Base-by-base conservation (phyloP, 2,329 filamentous ascomycete species). In the Dactylellina sp. region DNA sequence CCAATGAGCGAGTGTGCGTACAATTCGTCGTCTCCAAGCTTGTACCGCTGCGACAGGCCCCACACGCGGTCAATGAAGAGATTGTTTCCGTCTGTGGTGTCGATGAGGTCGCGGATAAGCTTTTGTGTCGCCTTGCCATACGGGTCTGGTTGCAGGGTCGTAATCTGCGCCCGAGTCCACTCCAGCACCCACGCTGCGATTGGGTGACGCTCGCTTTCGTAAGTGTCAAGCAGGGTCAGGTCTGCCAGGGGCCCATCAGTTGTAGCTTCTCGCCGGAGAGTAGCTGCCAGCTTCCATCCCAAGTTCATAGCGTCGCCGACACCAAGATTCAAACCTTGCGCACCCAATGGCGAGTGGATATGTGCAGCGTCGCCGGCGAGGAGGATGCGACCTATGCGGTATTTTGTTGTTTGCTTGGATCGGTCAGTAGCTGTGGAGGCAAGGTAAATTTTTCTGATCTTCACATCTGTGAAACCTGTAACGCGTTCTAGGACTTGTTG, bases 271-370 rank as follows among this genome's bases (percentile, higher is more conserved):
- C 75, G 71, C 24, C 61, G 53, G 35, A 77, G 50, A 1, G 79
- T 81, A 77, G 85, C 80, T 0, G 85, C 81, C 11, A 85, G 81
- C 76, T 84, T 84, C 84, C 84, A 86, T 80, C 84, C 85, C 20
- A 84, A 81, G 76, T 86, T 86, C 9, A 83, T 84, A 0, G 83
- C 84, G 79, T 94, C 90, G 57, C 91, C 83, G 82, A 92, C 91
- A 2, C 89, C 89, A 0, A 90, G 90, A 79, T 92, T 92, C 90
- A 92, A 92, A 32, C 89, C 89, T 80, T 92, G 89, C 1, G 90
- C 90, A 35, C 89, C 89, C 83, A 91, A 91, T 39, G 89, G 89
- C 76, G 89, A 91, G 78, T 92, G 90, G 0, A 90, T 92, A 80
- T 93, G 90, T 77, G 89, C 91, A 16, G 90, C 89, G 81, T 92